Conservation (phyloP, 2,329 filamentous ascomycete species). For the Teratosphaeria epicoccoides region DNA sequence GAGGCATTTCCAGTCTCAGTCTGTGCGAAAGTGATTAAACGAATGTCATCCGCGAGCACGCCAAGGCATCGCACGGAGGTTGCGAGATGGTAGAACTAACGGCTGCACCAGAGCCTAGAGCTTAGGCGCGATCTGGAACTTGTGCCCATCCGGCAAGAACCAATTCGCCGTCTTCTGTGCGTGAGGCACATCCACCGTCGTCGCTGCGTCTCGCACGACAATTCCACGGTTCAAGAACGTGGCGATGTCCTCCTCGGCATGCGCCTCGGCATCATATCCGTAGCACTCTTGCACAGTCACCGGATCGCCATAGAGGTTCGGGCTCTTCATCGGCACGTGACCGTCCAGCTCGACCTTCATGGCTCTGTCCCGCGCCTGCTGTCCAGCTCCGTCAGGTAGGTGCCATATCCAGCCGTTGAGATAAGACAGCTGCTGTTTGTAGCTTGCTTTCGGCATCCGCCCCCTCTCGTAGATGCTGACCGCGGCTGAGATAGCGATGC, state of each 20-base stretch:
- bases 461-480: conserved; percentile 31
- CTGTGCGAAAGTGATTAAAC: no score
- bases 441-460: conserved; percentile 33
- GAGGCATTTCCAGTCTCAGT: no score
- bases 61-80: no score
- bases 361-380: conserved; percentile 27
- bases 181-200: conserved; percentile 20
- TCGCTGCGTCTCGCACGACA: conserved; percentile 20
- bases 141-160: conserved; percentile 19
- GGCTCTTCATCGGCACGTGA: conserved; percentile 26
- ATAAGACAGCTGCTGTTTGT: conserved; percentile 34
- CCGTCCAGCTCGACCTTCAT: conserved; percentile 29
- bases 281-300: conserved; percentile 29
- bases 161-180: conserved; percentile 28
- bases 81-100: no score
- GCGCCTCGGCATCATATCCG: conserved; percentile 32
- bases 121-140: conserved; percentile 11
- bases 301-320: conserved; percentile 33
- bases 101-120: conserved; percentile 3
- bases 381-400: conserved; percentile 26
- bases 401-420: conserved; percentile 29
- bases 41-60: no score
- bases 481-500: conserved; percentile 26
- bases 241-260: conserved; percentile 26
- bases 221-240: conserved; percentile 16